A percentile compares a stretch with the other conserved stretches of the same genome.
Evolutionary conservation across 768 basidiomycete species (phyloP).

Genomic region (Podaxis carcinomalis): DNA sequence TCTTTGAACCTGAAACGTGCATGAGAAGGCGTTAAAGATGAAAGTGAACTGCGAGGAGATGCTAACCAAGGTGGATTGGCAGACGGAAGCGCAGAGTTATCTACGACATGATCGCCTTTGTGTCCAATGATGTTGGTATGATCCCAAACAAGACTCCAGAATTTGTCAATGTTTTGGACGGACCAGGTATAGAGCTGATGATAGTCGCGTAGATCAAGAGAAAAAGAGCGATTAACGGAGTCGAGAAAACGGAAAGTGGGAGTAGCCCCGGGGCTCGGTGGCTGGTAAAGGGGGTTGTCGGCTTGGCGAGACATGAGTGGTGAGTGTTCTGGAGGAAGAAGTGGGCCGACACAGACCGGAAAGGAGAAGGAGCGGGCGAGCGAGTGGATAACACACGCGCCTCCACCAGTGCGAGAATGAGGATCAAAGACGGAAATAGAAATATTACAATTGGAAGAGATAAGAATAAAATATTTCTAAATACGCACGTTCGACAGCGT

Average conservation of each 20-base stretch:
- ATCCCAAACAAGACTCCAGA: conserved; percentile 79
- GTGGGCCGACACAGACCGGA: conserved; percentile 1
- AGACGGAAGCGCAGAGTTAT: conserved; percentile 46
- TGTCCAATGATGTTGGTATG: conserved; percentile 53
- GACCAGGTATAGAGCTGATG: conserved; percentile 69
- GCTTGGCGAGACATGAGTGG: not conserved
- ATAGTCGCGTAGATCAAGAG: conserved; percentile 47
- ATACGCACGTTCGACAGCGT: conserved; percentile 25
- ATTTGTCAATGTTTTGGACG: conserved; percentile 48
- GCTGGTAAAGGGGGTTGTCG: conserved; percentile 38
- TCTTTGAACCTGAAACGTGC: conserved; percentile 41
- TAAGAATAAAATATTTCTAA: conserved; percentile 12
- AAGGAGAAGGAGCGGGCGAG: not conserved
- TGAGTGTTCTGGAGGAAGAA: conserved; percentile 6
- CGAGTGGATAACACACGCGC: not conserved
- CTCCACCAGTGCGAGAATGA: not conserved
- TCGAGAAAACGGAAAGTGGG: conserved; percentile 45
- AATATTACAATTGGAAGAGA: conserved; percentile 15
- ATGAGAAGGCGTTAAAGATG: conserved; percentile 8
- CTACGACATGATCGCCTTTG: conserved; percentile 59
- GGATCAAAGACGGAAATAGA: not conserved
- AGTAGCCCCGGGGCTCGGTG: conserved; percentile 36
- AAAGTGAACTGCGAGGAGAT: conserved; percentile 7
- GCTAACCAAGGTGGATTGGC: conserved; percentile 65
- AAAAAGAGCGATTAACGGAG: conserved; percentile 44